phyloP scores from a whole-genome alignment of 1,139 yeast species.

The Scheffersomyces quercinus region DNA sequence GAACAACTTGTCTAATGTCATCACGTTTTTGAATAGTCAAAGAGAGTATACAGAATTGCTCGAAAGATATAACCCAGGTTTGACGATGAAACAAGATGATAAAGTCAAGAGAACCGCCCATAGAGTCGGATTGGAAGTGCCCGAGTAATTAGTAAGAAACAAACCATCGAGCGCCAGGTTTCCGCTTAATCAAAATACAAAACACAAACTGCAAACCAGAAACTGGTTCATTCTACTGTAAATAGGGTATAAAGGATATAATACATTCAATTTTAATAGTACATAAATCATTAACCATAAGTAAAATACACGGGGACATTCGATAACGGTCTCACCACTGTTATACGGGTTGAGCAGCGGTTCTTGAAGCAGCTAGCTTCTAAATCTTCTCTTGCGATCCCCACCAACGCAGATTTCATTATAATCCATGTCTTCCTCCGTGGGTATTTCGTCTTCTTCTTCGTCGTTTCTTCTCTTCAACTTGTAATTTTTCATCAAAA shows the following conservation, averaged over 20 bases:
- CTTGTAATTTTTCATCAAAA: conserved; percentile 34
- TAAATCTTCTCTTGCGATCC: conserved; percentile 10
- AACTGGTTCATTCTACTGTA: background rate
- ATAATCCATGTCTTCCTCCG: conserved; percentile 8
- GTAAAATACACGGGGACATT: background rate
- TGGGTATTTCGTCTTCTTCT: background rate
- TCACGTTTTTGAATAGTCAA: conserved; percentile 66
- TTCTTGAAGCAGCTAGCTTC: background rate
- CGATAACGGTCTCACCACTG: too few relatives aligned
- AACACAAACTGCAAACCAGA: background rate
- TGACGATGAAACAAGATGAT: conserved; percentile 74
- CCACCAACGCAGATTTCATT: conserved; percentile 8
- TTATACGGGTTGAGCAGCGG: too few relatives aligned
- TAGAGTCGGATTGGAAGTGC: conserved; percentile 66
- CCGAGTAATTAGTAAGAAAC: conserved; percentile 5
- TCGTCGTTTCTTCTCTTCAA: conserved; percentile 34
- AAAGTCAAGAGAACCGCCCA: conserved; percentile 78
- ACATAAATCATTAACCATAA: background rate
- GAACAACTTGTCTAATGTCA: conserved; percentile 49
- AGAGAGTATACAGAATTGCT: conserved; percentile 75
- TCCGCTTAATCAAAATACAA: too few relatives aligned
- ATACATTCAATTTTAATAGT: conserved; percentile 1
- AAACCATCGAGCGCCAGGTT: too few relatives aligned
- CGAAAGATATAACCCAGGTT: conserved; percentile 85
- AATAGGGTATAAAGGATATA: background rate